Base-by-base conservation (phyloP, 495 filamentous ascomycete species). In the Eremomyces bilateralis region DNA sequence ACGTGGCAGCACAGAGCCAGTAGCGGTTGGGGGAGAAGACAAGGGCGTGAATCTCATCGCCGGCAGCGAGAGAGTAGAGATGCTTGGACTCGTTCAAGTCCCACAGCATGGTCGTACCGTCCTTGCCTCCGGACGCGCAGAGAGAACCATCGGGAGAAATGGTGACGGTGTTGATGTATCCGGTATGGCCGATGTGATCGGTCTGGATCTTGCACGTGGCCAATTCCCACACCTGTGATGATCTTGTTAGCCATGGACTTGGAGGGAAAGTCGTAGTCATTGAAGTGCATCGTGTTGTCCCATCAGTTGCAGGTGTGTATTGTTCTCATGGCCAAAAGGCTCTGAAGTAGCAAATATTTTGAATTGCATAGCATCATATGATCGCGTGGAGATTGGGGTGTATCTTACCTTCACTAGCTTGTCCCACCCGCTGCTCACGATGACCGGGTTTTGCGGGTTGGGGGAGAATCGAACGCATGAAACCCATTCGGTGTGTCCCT, bases 311-410 rank as follows among this genome's bases (percentile, higher is more conserved):
- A 59, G 58, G 78, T 81, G 88, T 80, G 71, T 20, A 58, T 62
- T 92, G 76, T 79, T 99, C 90, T 99, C 88, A 99, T 92, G 54
- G 81, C 81, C 70, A 43, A 56, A 56, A 65, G 69, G 76, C 83
- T 99, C 88, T 93, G 90, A 99, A 99, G 88, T 99, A 99, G 88
- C 88, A 95, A 99, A 95, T 99, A 99, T 83, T 82, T 85, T 57
- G 58, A 56, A 54, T 10, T 10, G 15, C 50, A 65, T 72, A 73
- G 72, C 69, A 69, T 69, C 80, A 63, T 88, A 97, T 97, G 88
- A 78, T 92, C 50, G n/a, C 22, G 20, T 16, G 16, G 10, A 36
- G 13, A 10, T 22, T 29, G 30, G 39, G 36, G 5, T 20, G 15
- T 0, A 30, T 58, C 85, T 49, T 72, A 99, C 88, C 88, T 99